Base-by-base conservation (phyloP, 2,329 filamentous ascomycete genomes). In the Aureobasidium subglaciale region DNA sequence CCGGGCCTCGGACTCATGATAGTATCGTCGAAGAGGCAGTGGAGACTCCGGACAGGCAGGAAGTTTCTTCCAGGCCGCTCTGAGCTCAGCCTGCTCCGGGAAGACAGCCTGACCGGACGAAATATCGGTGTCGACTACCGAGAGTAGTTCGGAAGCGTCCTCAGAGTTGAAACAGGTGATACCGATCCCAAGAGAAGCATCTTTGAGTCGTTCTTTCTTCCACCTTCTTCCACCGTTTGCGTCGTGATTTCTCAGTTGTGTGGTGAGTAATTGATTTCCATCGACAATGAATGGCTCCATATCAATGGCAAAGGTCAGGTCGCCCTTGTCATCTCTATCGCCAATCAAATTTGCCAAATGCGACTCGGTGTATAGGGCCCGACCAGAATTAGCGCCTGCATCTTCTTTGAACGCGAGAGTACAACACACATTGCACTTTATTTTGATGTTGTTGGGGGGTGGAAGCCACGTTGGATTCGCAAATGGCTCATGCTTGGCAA, bases 121-220 rank as follows among this genome's bases (percentile, higher is more conserved):
- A n/a, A n/a, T n/a, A n/a, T 59, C 32, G 37, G 56, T 57, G 37
- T 61, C 56, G 15, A 71, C 53, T 43, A 62, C 58, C 10, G 55
- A 60, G 22, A 69, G 60, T 3, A 72, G 59, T 9, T 64, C 59
- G 8, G 63, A 61, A 4, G 64, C 63, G 22, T 68, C 65, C 0
- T 62, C 48, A 18, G 67, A 64, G 32, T 67, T 60, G 15, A 58
- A 48, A 52, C 67, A 64, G n/a, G 62, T 63, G 24, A 73, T 61
- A 9, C 37, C 40, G 5, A 71, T 54, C 13, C 13, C 30, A 9
- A 52, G 34, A 1, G 18, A 4, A 64, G 59, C 34, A 67, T 48
- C 22, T 45, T 56, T 38, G 63, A 65, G 35, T 45, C n/a, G 9
- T 48, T 25, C 59, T 56, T 10, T 52, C 55, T 13, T 61, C 60